Evolutionary conservation across 192 early-diverging fungal genomes (phyloP).

Genomic region (Rhizophagus sp.): DNA sequence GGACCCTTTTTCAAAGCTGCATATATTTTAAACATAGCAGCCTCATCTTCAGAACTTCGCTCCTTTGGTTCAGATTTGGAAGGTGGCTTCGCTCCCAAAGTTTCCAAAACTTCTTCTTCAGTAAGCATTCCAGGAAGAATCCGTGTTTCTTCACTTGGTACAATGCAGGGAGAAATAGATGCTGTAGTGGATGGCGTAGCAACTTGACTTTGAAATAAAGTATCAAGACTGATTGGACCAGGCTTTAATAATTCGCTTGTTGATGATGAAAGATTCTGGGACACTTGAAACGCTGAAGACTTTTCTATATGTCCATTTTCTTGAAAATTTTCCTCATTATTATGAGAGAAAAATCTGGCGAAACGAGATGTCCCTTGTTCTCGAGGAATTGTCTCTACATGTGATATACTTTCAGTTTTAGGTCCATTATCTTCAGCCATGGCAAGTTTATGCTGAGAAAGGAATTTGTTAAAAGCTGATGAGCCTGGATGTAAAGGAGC

Average conservation of each 20-base stretch:
- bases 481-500: slow-evolving; percentile 35
- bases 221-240: slow-evolving; percentile 46
- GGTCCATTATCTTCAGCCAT: slow-evolving; percentile 30
- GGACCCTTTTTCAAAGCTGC: slow-evolving; percentile 55
- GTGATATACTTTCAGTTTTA: not conserved
- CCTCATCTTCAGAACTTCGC: slow-evolving; percentile 43
- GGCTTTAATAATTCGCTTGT: slow-evolving; percentile 31
- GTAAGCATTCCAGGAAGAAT: slow-evolving; percentile 43
- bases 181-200: slow-evolving; percentile 25
- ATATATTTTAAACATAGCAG: slow-evolving; percentile 55
- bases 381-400: slow-evolving; percentile 15
- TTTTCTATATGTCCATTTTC: slow-evolving; percentile 16
- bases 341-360: slow-evolving; percentile 57
- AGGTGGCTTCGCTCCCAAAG: slow-evolving; percentile 39
- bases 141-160: slow-evolving; percentile 5
- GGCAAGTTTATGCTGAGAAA: slow-evolving; percentile 44
- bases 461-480: slow-evolving; percentile 49
- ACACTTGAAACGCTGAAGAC: not conserved
- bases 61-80: slow-evolving; percentile 10
- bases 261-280: slow-evolving; percentile 25
- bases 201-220: slow-evolving; percentile 52
- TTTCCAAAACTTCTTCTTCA: slow-evolving; percentile 55
- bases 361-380: slow-evolving; percentile 58
- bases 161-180: slow-evolving; percentile 2
- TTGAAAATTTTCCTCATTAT: slow-evolving; percentile 39